Evolutionary conservation across 1,139 yeast genomes (phyloP), one percentile per base, ranked within the genome.

Genomic region (Geotrichum australiense): DNA sequence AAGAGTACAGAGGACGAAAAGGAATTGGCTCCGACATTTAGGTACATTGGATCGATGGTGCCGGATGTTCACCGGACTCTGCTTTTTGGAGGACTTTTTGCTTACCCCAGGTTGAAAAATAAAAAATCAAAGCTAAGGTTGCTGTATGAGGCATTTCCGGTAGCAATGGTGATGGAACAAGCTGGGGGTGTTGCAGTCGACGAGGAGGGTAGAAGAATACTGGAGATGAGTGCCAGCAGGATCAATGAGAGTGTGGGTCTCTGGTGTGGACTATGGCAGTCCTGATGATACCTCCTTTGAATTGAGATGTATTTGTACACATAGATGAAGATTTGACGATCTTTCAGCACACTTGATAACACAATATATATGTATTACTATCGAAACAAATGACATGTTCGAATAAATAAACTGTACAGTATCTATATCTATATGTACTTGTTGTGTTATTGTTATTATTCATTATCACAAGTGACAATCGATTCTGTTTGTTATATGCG

Each of bases 41-140:
- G 98, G 61, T 89, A 89, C 65, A 80, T 89, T 58, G 98, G 98
- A 35, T 86, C 96, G 34, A 89, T 89, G 98, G 98, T 89, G 50
- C 97, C 97, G 28, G 98, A 89, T 68, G 87, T 91, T 53, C 98
- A 89, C 68, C 80, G 98, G 68, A 89, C 98, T 23, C 72, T 89
- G 54, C 73, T 91, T 47, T 89, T 91, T 59, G 98, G 98, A 39
- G 98, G 98, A 28, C 68, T 89, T 46, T 89, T 89, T 57, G 83
- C 95, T 10, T 89, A 89, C 62, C 98, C 98, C 24, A 85, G 93
- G 14, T 96, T 89, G 64, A 68, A 80, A 49, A 86, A 86, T 68
- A 83, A 83, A 65, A 80, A 78, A 55, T 97, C 97, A 45, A 89
- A 89, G 64, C 76, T 89, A 64, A 74, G 97, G 66, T 70, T 89